These are phyloP conservation scores for Sideroxylon spinosum DNA, from an alignment of 179 eudicot genomes.

Conservation along the genomic window DNA sequence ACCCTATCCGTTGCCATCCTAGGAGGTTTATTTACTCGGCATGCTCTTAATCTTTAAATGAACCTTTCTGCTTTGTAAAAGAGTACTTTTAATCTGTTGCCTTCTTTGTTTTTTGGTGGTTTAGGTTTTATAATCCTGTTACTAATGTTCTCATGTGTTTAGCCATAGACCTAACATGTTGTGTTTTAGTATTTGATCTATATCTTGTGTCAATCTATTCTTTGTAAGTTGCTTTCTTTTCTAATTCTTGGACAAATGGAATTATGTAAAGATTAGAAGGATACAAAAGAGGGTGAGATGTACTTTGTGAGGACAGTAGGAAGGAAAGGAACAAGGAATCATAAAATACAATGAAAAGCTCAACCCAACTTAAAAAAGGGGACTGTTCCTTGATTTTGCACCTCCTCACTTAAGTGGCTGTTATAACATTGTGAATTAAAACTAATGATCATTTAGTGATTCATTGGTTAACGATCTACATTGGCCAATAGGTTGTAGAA, in stretches of 20 bases:
- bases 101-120: neutral
- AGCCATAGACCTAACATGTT: neutral
- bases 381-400: neutral
- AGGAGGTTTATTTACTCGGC: neutral
- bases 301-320: neutral
- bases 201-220: neutral
- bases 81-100: neutral
- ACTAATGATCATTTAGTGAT: neutral
- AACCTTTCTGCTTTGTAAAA: neutral
- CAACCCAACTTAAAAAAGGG: neutral
- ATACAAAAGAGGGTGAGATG: neutral
- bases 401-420: neutral
- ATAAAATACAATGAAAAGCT: neutral
- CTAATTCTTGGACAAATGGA: neutral
- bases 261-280: neutral
- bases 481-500: neutral
- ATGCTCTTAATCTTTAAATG: constrained; percentile 3
- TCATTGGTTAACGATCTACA: neutral
- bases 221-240: neutral
- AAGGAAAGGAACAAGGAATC: neutral
- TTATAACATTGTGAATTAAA: neutral
- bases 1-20: too few relatives aligned
- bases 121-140: neutral
- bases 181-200: neutral
- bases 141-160: neutral